These are phyloP conservation scores for Colletotrichum euphorbiae DNA, from an alignment of 2,329 filamentous ascomycete species.

Conservation along the genomic window DNA sequence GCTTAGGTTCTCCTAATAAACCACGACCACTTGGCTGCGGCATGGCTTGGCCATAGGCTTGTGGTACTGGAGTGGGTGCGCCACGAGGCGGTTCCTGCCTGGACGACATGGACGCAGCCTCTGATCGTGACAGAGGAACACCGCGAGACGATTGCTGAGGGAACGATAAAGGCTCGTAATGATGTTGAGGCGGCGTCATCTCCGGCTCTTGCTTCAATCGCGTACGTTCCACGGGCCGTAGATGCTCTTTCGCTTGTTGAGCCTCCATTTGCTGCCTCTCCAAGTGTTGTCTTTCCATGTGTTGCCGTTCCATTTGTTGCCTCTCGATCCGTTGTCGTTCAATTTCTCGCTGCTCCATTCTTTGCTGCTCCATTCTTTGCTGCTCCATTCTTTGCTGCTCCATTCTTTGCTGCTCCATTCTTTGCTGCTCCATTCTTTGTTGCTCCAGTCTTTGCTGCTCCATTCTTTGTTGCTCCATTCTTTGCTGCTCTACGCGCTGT, in stretches of 20 bases:
- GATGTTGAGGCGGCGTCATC: constrained; percentile 50
- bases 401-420: constrained; percentile 37
- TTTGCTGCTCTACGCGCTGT: constrained; percentile 36
- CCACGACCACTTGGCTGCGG: constrained; percentile 55
- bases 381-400: constrained; percentile 36
- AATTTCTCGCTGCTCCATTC: constrained; percentile 39
- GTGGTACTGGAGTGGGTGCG: constrained; percentile 48
- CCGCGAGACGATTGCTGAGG: constrained; percentile 53
- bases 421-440: constrained; percentile 41
- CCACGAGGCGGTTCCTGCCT: constrained; percentile 56
- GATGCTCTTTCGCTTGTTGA: constrained; percentile 48
- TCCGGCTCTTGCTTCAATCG: constrained; percentile 64
- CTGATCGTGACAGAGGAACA: constrained; percentile 51
- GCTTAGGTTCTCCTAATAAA: constrained; percentile 54
- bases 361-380: constrained; percentile 39
- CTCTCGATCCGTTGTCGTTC: constrained; percentile 35
- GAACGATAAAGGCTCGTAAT: constrained; percentile 59
- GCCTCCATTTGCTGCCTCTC: constrained; percentile 43
- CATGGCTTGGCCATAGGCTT: constrained; percentile 52
- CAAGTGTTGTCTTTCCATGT: constrained; percentile 16
- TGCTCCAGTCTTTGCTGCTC: constrained; percentile 43
- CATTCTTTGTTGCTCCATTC: constrained; percentile 29
- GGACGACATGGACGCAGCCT: constrained; percentile 54
- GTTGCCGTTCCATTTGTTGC: constrained; percentile 19
- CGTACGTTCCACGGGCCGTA: constrained; percentile 43